Percentiles rank a stretch among this genome's conserved stretches.
These are phyloP conservation scores for Nadsonia fulvescens DNA, from an alignment of 805 yeast genomes.

Conservation along the genomic window DNA sequence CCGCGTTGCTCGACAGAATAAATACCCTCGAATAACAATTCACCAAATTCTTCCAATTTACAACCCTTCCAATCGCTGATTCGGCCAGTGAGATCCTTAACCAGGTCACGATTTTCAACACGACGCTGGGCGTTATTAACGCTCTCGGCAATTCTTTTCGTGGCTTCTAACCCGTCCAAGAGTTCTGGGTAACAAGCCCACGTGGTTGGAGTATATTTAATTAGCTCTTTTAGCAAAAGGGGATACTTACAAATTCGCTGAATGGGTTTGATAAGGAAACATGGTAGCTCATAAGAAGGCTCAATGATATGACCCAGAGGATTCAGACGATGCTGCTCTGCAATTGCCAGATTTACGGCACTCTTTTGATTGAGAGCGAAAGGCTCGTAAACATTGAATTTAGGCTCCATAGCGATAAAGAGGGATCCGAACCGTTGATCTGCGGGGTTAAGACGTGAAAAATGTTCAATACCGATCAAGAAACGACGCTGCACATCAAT, in stretches of 20 bases:
- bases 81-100: slow-evolving; percentile 50
- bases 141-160: slow-evolving; percentile 68
- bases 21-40: slow-evolving; percentile 53
- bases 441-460: slow-evolving; percentile 52
- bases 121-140: slow-evolving; percentile 90
- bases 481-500: slow-evolving; percentile 87
- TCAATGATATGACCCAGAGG: slow-evolving; percentile 45
- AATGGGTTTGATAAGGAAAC: slow-evolving; percentile 80
- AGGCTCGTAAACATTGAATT: slow-evolving; percentile 78
- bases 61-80: slow-evolving; percentile 90
- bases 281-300: slow-evolving; percentile 77
- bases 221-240: slow-evolving; percentile 47
- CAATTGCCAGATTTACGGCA: slow-evolving; percentile 61
- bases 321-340: slow-evolving; percentile 38
- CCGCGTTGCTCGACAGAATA: slow-evolving; percentile 32
- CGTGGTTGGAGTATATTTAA: slow-evolving; percentile 39
- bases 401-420: slow-evolving; percentile 69
- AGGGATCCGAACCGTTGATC: slow-evolving; percentile 79
- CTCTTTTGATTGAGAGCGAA: slow-evolving; percentile 85
- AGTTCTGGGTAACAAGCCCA: slow-evolving; percentile 50
- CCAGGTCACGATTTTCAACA: slow-evolving; percentile 63
- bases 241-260: slow-evolving; percentile 96
- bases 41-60: slow-evolving; percentile 64
- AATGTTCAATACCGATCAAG: slow-evolving; percentile 75
- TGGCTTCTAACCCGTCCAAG: slow-evolving; percentile 46